phyloP scores from a whole-genome alignment of 2,329 filamentous ascomycete genomes.

The Verticillium dahliae region DNA sequence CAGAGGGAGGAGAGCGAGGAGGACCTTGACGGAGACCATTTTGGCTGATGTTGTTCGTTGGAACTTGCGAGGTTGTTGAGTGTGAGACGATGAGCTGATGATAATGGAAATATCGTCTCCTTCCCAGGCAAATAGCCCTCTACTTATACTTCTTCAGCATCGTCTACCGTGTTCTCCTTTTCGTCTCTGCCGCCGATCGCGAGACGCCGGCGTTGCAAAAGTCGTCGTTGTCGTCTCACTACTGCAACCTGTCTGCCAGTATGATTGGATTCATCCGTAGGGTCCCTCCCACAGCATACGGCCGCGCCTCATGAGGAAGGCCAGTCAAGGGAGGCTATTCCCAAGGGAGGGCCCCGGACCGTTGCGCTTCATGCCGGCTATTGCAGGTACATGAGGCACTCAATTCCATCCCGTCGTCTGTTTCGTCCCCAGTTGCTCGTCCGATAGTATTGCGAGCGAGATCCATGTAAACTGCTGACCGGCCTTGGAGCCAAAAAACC shows the following conservation, averaged over 20 bases:
- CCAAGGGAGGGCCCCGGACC: not conserved
- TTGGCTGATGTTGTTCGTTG: not conserved
- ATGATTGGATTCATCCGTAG: not conserved
- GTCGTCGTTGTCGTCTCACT: not conserved
- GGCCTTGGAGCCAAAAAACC: not conserved
- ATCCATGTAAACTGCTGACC: not conserved
- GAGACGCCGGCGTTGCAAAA: not conserved
- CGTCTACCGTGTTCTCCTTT: not conserved
- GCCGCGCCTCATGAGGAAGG: not conserved
- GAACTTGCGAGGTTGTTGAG: not conserved
- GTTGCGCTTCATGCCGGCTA: not conserved
- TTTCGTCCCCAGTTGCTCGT: not conserved
- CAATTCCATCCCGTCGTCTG: not conserved
- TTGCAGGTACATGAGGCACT: not conserved
- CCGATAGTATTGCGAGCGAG: not conserved
- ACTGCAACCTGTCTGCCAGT: not conserved
- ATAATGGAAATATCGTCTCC: not conserved
- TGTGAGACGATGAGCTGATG: not conserved
- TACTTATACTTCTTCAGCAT: not conserved
- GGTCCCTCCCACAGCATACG: not conserved
- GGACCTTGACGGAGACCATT: constrained; percentile 2
- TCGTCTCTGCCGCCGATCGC: not conserved
- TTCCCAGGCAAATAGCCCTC: not conserved
- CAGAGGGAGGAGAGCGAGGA: constrained; percentile 2
- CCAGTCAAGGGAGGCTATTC: not conserved